Conservation (phyloP, 2,329 filamentous ascomycete genomes). For the Alternaria ventricosa region DNA sequence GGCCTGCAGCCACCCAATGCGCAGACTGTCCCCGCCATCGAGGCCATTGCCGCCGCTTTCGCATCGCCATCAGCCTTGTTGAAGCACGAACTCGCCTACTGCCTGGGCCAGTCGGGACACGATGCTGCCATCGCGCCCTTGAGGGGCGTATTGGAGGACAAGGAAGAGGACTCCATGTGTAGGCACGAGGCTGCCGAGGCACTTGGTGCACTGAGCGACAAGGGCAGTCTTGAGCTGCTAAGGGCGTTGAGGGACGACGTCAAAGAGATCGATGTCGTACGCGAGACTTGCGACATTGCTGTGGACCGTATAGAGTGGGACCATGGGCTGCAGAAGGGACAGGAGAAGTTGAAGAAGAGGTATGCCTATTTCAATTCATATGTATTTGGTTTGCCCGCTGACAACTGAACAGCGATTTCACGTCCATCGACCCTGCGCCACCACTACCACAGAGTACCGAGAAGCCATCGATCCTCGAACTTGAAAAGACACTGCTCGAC, state of each 20-base stretch:
- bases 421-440: conserved; percentile 93
- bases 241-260: conserved; percentile 74
- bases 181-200: conserved; percentile 96
- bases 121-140: conserved; percentile 75
- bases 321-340: conserved; percentile 62
- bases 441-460: conserved; percentile 74
- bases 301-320: conserved; percentile 95
- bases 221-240: conserved; percentile 75
- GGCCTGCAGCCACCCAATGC: conserved; percentile 65
- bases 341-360: conserved; percentile 83
- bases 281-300: conserved; percentile 96
- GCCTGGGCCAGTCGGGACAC: conserved; percentile 88
- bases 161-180: conserved; percentile 90
- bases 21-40: conserved; percentile 67
- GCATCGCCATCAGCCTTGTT: conserved; percentile 83
- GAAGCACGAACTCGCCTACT: conserved; percentile 98
- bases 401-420: conserved; percentile 76
- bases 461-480: conserved; percentile 70
- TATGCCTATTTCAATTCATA: conserved; percentile 49
- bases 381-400: conserved; percentile 8
- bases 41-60: conserved; percentile 89
- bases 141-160: conserved; percentile 74
- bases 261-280: conserved; percentile 80
- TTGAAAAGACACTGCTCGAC: conserved; percentile 81
- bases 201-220: conserved; percentile 82